These are phyloP conservation scores for Paulownia fortunei DNA, from an alignment of 257 asterid species.

Conservation along the genomic window DNA sequence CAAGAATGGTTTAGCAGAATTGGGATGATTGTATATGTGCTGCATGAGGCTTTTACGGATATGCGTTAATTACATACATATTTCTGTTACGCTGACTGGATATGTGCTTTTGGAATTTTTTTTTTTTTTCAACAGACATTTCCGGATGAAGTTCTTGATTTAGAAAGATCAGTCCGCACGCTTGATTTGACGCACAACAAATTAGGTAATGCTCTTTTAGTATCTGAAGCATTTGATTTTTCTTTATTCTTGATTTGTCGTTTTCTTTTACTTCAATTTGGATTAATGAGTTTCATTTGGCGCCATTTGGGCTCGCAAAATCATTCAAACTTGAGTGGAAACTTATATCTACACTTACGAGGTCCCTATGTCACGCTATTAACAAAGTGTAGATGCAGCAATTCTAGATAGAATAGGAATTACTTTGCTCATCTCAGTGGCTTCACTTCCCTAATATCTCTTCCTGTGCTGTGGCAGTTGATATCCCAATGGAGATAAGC, in stretches of 20 bases:
- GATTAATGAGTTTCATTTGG: constrained; percentile 4
- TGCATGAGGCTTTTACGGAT: constrained; percentile 6
- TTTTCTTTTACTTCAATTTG: constrained; percentile 14
- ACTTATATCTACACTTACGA: constrained; percentile 4
- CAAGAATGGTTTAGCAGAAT: background rate
- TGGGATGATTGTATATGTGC: constrained; percentile 19
- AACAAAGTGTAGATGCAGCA: constrained; percentile 3
- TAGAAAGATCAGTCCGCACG: constrained; percentile 86
- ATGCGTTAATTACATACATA: background rate
- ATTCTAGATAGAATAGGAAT: constrained; percentile 5
- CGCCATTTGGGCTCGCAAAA: background rate
- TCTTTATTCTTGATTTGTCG: background rate
- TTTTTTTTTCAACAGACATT: constrained; percentile 56
- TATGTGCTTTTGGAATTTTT: background rate
- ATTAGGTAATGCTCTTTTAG: constrained; percentile 55
- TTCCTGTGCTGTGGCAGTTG: constrained; percentile 61
- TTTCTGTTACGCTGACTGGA: constrained; percentile 26
- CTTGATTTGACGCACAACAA: constrained; percentile 88
- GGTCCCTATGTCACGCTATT: background rate
- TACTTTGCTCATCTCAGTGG: constrained; percentile 2
- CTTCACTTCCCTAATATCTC: constrained; percentile 28
- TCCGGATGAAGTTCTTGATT: constrained; percentile 85
- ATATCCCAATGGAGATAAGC: constrained; percentile 79
- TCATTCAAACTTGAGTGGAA: background rate
- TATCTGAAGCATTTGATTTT: constrained; percentile 21